phyloP scores from a whole-genome alignment of 441 rosid genomes.

The Iberis amara region DNA sequence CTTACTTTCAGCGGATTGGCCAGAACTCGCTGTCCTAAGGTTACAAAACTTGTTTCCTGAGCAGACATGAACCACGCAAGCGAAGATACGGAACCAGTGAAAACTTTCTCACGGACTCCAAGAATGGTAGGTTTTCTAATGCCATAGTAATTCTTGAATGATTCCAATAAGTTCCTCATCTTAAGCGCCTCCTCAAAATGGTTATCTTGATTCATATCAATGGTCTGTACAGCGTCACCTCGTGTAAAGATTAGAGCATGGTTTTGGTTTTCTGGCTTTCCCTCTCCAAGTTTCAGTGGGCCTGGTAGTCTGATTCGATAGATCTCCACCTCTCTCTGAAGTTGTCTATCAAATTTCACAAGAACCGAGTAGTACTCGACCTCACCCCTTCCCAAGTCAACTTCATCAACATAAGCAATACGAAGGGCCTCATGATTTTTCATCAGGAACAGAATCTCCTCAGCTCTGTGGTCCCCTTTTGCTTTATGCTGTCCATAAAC shows the following conservation, averaged over 20 bases:
- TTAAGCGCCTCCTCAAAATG: slow-evolving; percentile 92
- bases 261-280: slow-evolving; percentile 93
- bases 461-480: slow-evolving; percentile 61
- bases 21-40: slow-evolving; percentile 86
- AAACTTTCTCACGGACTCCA: slow-evolving; percentile 85
- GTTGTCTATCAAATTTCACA: slow-evolving; percentile 68
- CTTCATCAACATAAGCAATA: slow-evolving; percentile 86
- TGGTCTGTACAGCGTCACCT: slow-evolving; percentile 85
- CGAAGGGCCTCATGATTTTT: slow-evolving; percentile 75
- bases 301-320: slow-evolving; percentile 84
- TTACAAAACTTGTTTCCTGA: slow-evolving; percentile 87
- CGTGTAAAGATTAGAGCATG: slow-evolving; percentile 88
- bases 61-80: slow-evolving; percentile 95
- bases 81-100: slow-evolving; percentile 89
- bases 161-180: slow-evolving; percentile 87
- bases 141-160: slow-evolving; percentile 58
- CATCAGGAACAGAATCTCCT: slow-evolving; percentile 65
- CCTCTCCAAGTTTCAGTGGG: slow-evolving; percentile 83
- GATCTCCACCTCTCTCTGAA: slow-evolving; percentile 67
- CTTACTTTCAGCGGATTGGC: slow-evolving; percentile 86
- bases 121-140: slow-evolving; percentile 79
- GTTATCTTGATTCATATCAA: slow-evolving; percentile 94
- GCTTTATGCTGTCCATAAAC: slow-evolving; percentile 76
- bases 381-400: slow-evolving; percentile 41
- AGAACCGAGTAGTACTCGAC: slow-evolving; percentile 74